phyloP scores from a whole-genome alignment of 768 basidiomycete genomes.

The Sporobolomyces pararoseus region DNA sequence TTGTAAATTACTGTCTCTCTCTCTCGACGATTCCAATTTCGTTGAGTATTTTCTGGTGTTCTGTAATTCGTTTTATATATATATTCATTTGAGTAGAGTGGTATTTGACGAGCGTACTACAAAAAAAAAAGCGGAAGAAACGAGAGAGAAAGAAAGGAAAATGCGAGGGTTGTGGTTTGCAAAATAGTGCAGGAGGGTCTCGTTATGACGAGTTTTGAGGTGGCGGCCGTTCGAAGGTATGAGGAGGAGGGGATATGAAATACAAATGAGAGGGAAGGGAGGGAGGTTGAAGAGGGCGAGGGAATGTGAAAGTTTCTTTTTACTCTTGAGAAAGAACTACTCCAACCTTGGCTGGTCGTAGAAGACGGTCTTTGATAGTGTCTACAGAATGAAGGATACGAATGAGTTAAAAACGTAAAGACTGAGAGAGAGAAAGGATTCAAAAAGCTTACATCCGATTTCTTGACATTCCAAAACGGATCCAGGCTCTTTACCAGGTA shows the following conservation, averaged over 20 bases:
- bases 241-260: background rate
- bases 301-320: background rate
- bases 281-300: background rate
- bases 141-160: too few species aligned
- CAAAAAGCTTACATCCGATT: slow-evolving; percentile 47
- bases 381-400: slow-evolving; percentile 55
- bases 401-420: too few species aligned
- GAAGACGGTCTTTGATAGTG: slow-evolving; percentile 85
- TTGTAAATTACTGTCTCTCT: too few species aligned
- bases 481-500: slow-evolving; percentile 81
- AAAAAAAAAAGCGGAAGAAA: background rate
- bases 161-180: background rate
- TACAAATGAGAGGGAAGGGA: background rate
- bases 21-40: too few species aligned
- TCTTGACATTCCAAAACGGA: slow-evolving; percentile 87
- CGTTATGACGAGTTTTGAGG: slow-evolving; percentile 1
- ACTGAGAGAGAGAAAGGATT: background rate
- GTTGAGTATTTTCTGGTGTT: too few species aligned
- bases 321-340: slow-evolving; percentile 62
- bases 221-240: too few species aligned
- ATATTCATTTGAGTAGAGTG: background rate
- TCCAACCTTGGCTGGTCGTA: slow-evolving; percentile 94
- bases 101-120: background rate
- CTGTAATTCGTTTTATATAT: too few species aligned
- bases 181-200: background rate